phyloP scores from a whole-genome alignment of 129 eudicot species.

The Lactuca sativa region DNA sequence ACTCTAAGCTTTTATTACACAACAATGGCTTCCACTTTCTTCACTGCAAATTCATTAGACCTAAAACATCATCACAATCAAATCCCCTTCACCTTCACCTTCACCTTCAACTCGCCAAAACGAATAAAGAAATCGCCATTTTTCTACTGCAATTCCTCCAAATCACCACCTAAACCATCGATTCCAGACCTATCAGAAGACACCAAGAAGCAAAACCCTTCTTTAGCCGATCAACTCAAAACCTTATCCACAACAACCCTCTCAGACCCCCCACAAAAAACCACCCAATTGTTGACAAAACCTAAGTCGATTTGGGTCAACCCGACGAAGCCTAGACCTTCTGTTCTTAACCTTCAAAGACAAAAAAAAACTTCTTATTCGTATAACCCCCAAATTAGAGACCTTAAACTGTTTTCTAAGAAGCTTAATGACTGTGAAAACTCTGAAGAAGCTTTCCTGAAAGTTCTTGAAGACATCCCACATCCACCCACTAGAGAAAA shows the following conservation, averaged over 20 bases:
- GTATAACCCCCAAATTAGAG: slow-evolving; percentile 50
- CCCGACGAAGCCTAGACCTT: slow-evolving; percentile 59
- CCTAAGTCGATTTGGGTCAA: slow-evolving; percentile 70
- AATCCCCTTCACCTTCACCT: slow-evolving; percentile 20
- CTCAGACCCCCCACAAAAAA: slow-evolving; percentile 35
- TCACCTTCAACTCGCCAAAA: slow-evolving; percentile 21
- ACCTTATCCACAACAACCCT: slow-evolving; percentile 56
- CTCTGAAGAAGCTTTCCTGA: slow-evolving; percentile 41
- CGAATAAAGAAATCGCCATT: slow-evolving; percentile 29
- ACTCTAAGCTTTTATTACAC: slow-evolving; percentile 14
- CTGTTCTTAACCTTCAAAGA: slow-evolving; percentile 59
- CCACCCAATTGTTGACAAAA: slow-evolving; percentile 41
- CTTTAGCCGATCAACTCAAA: slow-evolving; percentile 60
- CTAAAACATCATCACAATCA: slow-evolving; percentile 34
- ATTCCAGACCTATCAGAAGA: slow-evolving; percentile 30
- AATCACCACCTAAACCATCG: slow-evolving; percentile 36
- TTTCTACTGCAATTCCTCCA: slow-evolving; percentile 45
- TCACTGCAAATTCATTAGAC: slow-evolving; percentile 39
- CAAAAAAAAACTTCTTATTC: slow-evolving; percentile 45
- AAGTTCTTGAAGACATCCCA: slow-evolving; percentile 50
- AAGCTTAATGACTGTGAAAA: slow-evolving; percentile 50
- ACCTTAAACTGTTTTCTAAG: slow-evolving; percentile 53
- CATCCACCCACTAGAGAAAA: slow-evolving; percentile 52
- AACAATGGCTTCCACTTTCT: slow-evolving; percentile 57
- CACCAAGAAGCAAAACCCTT: slow-evolving; percentile 49